Conservation (phyloP, 371 early-diverging fungal genomes). For the Apophysomyces trapeziformis region DNA sequence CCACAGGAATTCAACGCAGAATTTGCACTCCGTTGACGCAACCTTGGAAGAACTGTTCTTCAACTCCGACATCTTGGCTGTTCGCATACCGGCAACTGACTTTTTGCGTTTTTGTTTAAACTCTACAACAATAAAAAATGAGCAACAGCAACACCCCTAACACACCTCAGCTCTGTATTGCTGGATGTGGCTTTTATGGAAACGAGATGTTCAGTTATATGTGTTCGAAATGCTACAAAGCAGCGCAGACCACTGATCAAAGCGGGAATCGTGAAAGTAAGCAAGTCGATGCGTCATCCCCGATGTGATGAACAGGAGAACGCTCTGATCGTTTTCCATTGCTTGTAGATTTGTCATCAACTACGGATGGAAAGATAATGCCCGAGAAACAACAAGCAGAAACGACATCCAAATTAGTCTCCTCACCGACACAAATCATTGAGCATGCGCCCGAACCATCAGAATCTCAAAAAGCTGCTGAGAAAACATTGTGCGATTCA, state of each 20-base stretch:
- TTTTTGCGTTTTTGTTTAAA: too few species aligned
- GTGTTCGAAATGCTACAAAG: slow-evolving; percentile 84
- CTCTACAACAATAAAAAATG: not conserved
- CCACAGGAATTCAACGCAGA: too few species aligned
- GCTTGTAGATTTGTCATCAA: not conserved
- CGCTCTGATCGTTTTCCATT: not conserved
- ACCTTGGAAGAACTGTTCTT: too few species aligned
- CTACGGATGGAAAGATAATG: not conserved
- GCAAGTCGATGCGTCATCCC: slow-evolving; percentile 13
- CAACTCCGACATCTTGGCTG: too few species aligned
- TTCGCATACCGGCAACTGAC: too few species aligned
- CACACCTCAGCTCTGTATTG: slow-evolving; percentile 57
- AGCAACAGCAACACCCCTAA: slow-evolving; percentile 45
- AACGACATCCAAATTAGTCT: not conserved
- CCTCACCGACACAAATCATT: not conserved
- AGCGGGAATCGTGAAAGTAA: slow-evolving; percentile 40
- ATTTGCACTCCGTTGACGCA: too few species aligned
- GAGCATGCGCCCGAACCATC: slow-evolving; percentile 2
- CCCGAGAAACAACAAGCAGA: slow-evolving; percentile 4
- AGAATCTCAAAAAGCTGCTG: slow-evolving; percentile 1
- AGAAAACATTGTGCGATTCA: not conserved
- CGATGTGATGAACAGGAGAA: not conserved
- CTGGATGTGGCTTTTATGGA: slow-evolving; percentile 72
- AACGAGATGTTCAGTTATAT: slow-evolving; percentile 67
- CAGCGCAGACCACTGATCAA: slow-evolving; percentile 26